phyloP scores from a whole-genome alignment of 208 protist species.

The Acanthamoeba quina region DNA sequence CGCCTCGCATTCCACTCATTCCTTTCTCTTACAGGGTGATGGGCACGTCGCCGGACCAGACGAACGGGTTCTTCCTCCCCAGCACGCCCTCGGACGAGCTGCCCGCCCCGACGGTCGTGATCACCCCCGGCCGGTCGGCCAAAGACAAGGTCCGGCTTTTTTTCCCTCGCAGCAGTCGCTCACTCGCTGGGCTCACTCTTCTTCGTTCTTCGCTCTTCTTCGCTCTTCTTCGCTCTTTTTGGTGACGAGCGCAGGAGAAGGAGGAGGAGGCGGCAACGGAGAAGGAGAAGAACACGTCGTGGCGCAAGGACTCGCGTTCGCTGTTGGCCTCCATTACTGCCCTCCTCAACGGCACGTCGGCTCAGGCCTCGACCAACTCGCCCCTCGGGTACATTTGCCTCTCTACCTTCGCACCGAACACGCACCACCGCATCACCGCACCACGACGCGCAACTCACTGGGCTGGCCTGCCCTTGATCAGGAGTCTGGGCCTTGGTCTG shows the following conservation, averaged over 20 bases:
- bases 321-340: slow-evolving; percentile 34
- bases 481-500: slow-evolving; percentile 22
- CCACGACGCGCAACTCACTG: background rate
- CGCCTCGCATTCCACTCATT: no score
- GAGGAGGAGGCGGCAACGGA: background rate
- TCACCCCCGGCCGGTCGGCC: background rate
- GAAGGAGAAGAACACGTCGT: slow-evolving; percentile 6
- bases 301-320: slow-evolving; percentile 19
- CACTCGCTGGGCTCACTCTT: no score
- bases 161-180: background rate
- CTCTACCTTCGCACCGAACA: background rate
- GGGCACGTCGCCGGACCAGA: slow-evolving; percentile 21
- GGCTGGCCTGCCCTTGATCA: background rate
- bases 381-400: background rate
- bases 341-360: slow-evolving; percentile 20
- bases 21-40: no score
- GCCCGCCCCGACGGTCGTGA: background rate
- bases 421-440: no score
- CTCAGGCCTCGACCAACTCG: slow-evolving; percentile 5
- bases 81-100: background rate
- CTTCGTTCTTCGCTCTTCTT: no score
- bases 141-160: background rate
- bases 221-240: no score
- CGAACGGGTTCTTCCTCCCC: slow-evolving; percentile 18
- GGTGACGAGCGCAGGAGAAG: no score